A percentile compares a stretch with the other conserved stretches of the same genome.
phyloP scores from a whole-genome alignment of 305 asterid species.

The Fraxinus floribunda region DNA sequence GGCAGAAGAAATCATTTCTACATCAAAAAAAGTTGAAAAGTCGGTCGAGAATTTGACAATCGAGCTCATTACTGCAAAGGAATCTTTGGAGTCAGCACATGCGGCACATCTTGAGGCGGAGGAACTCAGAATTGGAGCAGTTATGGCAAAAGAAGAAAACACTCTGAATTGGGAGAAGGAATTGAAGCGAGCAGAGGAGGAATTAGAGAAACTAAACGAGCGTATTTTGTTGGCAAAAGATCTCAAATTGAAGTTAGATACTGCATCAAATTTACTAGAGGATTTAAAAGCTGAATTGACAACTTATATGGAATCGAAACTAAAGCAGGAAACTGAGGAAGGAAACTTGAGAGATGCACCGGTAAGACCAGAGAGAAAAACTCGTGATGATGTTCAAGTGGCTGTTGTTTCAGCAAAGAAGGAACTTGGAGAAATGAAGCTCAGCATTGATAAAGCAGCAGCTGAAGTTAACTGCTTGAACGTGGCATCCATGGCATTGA shows the following conservation, averaged over 20 bases:
- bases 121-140: conserved; percentile 75
- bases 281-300: conserved; percentile 69
- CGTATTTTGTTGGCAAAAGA: conserved; percentile 57
- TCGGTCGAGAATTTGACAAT: conserved; percentile 66
- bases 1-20: conserved; percentile 58
- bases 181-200: conserved; percentile 65
- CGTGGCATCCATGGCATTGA: conserved; percentile 59
- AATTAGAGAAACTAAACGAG: conserved; percentile 53
- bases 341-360: conserved; percentile 28
- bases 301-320: conserved; percentile 73
- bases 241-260: conserved; percentile 54
- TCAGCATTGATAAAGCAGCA: conserved; percentile 56
- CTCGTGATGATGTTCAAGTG: conserved; percentile 55
- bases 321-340: conserved; percentile 34
- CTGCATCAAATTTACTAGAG: conserved; percentile 52
- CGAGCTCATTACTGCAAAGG: conserved; percentile 69
- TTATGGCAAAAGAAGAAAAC: conserved; percentile 78
- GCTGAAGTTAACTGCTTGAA: conserved; percentile 57
- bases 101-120: conserved; percentile 83
- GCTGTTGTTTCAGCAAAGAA: conserved; percentile 54
- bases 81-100: conserved; percentile 73
- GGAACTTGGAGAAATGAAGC: conserved; percentile 67
- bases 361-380: conserved; percentile 40
- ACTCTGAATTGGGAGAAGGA: conserved; percentile 71
- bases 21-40: conserved; percentile 67